Conservation (phyloP, 257 asterid genomes). For the Plantago elongata region DNA sequence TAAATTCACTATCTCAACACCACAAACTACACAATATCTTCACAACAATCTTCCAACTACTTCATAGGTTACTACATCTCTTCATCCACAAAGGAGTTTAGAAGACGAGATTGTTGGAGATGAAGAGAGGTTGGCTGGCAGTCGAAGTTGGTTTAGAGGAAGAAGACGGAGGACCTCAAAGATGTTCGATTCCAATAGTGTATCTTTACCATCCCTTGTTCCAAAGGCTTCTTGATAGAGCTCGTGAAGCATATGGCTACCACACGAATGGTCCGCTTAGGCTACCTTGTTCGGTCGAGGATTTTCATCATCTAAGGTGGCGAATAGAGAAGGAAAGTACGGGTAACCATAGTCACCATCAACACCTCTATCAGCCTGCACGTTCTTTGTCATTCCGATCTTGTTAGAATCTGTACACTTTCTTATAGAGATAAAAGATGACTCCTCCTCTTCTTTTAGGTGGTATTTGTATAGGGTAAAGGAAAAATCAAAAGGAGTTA, state of each 20-base stretch:
- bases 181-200: conserved; percentile 35
- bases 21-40: background rate
- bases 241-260: conserved; percentile 40
- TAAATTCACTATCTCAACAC: conserved; percentile 13
- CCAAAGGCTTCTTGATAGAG: conserved; percentile 34
- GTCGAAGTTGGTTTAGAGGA: conserved; percentile 42
- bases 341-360: conserved; percentile 14
- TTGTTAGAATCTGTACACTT: conserved; percentile 13
- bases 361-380: conserved; percentile 23
- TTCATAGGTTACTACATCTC: too few relatives aligned
- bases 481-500: too few relatives aligned
- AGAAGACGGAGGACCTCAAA: conserved; percentile 29
- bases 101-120: conserved; percentile 34
- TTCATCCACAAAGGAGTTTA: too few relatives aligned
- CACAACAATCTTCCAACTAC: background rate
- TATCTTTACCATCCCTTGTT: conserved; percentile 36
- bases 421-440: background rate
- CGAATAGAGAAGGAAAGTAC: conserved; percentile 31
- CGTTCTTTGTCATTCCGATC: conserved; percentile 32
- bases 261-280: conserved; percentile 28
- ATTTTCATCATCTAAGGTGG: conserved; percentile 36
- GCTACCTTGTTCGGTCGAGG: conserved; percentile 47
- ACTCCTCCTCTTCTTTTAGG: too few relatives aligned
- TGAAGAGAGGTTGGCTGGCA: conserved; percentile 48
- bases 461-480: too few relatives aligned